Percentiles rank a stretch among this genome's conserved stretches.
Evolutionary conservation across 2,329 filamentous ascomycete species (phyloP).

Genomic region (Pseudogymnoascus sp.): DNA sequence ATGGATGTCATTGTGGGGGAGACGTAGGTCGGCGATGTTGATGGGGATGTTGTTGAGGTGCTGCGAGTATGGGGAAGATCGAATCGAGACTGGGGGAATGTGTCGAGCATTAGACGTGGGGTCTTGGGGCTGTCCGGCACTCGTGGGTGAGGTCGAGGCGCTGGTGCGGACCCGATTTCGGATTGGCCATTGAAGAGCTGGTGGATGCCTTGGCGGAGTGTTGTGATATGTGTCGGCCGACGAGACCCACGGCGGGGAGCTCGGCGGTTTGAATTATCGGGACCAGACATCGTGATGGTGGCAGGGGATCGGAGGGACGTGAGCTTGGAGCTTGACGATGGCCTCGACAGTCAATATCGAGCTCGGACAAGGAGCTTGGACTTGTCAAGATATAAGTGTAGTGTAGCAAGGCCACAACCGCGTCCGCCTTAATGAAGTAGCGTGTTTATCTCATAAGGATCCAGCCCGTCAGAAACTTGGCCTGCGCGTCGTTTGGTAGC

Average conservation of each 20-base stretch:
- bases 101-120: conserved; percentile 35
- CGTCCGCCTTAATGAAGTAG: not conserved
- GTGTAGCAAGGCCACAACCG: not conserved
- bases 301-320: not conserved
- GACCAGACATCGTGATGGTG: not conserved
- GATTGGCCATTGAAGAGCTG: conserved; percentile 24
- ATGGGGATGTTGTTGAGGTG: conserved; percentile 32
- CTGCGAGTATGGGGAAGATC: conserved; percentile 36
- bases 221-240: not conserved
- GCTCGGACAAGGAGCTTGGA: not conserved
- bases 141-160: conserved; percentile 12
- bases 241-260: not conserved
- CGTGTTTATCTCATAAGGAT: not conserved
- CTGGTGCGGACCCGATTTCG: conserved; percentile 15
- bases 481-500: not conserved
- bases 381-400: not conserved
- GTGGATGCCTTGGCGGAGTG: conserved; percentile 17
- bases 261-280: not conserved
- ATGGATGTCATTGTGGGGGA: not conserved
- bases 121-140: conserved; percentile 41
- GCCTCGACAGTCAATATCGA: not conserved
- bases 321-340: not conserved
- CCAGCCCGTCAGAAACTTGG: not conserved
- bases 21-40: not conserved
- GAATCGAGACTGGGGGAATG: conserved; percentile 36